Conservation (phyloP, 179 eudicot species). For the Spergularia azorica region DNA sequence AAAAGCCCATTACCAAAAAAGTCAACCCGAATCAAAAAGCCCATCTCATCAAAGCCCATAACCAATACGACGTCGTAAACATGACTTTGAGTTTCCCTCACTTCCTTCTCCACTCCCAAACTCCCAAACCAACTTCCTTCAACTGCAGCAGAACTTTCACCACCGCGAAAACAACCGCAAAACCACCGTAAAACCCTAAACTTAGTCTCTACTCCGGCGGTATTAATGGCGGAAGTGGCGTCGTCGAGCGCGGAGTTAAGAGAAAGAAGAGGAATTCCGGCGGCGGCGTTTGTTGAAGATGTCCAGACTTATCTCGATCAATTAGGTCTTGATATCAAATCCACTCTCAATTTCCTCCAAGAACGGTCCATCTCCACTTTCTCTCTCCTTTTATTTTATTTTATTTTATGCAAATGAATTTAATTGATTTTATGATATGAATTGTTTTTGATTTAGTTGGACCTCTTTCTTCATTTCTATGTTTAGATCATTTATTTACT, state of each 20-base stretch:
- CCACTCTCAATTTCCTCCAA: slow-evolving; percentile 78
- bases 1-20: no score
- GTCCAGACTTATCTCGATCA: slow-evolving; percentile 65
- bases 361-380: slow-evolving; percentile 49
- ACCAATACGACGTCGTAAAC: no score
- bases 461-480: background rate
- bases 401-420: no score
- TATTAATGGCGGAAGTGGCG: slow-evolving; percentile 21
- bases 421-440: background rate
- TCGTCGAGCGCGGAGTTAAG: background rate
- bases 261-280: slow-evolving; percentile 75
- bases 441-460: background rate
- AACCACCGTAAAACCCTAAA: slow-evolving; percentile 13
- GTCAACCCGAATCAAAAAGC: no score
- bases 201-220: background rate
- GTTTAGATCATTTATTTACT: background rate
- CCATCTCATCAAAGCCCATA: no score
- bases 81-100: no score
- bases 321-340: slow-evolving; percentile 65
- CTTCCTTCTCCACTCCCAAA: no score
- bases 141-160: no score
- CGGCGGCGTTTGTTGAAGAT: slow-evolving; percentile 71
- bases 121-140: no score
- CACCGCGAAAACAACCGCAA: background rate
- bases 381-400: background rate